Percentiles rank a stretch among this genome's conserved stretches.
These are phyloP conservation scores for Zygotorulaspora chibaensis DNA, from an alignment of 805 yeast species.

Conservation along the genomic window DNA sequence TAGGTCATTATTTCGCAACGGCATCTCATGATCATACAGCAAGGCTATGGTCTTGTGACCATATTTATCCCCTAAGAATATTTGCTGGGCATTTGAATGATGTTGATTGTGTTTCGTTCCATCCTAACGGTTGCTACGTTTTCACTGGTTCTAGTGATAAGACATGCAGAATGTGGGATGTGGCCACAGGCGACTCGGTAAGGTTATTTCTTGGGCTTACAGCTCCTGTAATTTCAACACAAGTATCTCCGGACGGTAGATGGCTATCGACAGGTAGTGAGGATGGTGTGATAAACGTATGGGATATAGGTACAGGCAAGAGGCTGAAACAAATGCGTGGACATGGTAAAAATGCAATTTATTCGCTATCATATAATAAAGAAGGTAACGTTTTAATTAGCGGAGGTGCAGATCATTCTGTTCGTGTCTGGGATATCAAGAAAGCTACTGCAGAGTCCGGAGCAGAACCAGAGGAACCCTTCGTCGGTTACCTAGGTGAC, in stretches of 20 bases:
- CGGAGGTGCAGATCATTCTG: slow-evolving; percentile 88
- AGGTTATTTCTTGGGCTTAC: slow-evolving; percentile 90
- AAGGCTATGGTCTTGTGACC: slow-evolving; percentile 96
- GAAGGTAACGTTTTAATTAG: slow-evolving; percentile 89
- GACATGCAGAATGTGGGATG: slow-evolving; percentile 98
- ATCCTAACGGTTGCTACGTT: slow-evolving; percentile 91
- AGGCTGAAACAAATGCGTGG: slow-evolving; percentile 89
- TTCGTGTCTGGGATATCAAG: slow-evolving; percentile 94
- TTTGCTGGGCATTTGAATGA: slow-evolving; percentile 97
- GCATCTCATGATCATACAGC: slow-evolving; percentile 98
- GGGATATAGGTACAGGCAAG: slow-evolving; percentile 94
- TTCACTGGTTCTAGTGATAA: slow-evolving; percentile 95
- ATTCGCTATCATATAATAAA: slow-evolving; percentile 75
- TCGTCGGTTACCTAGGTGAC: slow-evolving; percentile 36
- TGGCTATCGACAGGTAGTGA: slow-evolving; percentile 96
- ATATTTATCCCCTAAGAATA: slow-evolving; percentile 89
- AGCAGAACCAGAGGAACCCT: slow-evolving; percentile 69
- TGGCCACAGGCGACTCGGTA: slow-evolving; percentile 80
- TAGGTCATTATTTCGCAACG: slow-evolving; percentile 97
- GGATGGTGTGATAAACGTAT: slow-evolving; percentile 79
- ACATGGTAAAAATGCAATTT: slow-evolving; percentile 82
- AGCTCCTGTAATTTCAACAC: slow-evolving; percentile 78
- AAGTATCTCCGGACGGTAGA: slow-evolving; percentile 95
- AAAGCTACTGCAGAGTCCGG: slow-evolving; percentile 77
- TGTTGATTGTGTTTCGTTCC: slow-evolving; percentile 92